Base-by-base conservation (phyloP, 73 alveolate species). In the Paramecium bursaria region DNA sequence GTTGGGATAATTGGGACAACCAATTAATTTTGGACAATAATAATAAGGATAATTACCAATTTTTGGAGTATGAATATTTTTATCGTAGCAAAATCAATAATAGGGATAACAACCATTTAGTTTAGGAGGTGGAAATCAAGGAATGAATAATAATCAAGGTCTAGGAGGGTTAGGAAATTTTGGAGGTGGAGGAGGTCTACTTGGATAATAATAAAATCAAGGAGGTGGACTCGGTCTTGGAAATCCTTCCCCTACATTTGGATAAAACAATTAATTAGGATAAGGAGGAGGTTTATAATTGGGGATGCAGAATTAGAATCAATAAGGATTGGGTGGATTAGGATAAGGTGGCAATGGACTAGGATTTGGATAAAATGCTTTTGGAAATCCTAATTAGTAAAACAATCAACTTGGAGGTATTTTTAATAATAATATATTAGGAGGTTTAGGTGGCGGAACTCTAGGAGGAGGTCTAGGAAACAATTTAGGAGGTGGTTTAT, bases 261-360 rank as follows among this genome's bases (percentile, higher is more conserved):
- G 49, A n/a, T n/a, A n/a, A n/a, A n/a, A n/a, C n/a, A n/a, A n/a
- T n/a, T n/a, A n/a, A 7, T 39, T 39, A 11, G 49, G 49, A 39
- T 39, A 7, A 39, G 49, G 49, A 39, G 49, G 49, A 39, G 5
- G 11, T 7, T 39, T 7, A 39, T 39, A 39, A 39, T 5, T 5
- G 11, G 5, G 5, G 5, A 11, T 5, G 11, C 5, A 5, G 11
- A 5, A 39, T 7, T 39, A 39, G 11, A 5, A 5, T 39, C 11
- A 39, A 39, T 39, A 39, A 39, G 5, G 11, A 39, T 39, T 7
- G 49, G 11, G 14, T 39, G 11, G 14, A 39, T 67, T 67, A 11
- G 60, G 60, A 67, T 53, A 57, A 31, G 48, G 82, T 67, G 26
- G 22, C 21, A 39, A 39, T 67, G 82, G 82, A 42, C 11, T 11